Evolutionary conservation across 1,139 yeast genomes (phyloP), one percentile per base, ranked within the genome.

Genomic region (Yamadazyma membranifaciens): DNA sequence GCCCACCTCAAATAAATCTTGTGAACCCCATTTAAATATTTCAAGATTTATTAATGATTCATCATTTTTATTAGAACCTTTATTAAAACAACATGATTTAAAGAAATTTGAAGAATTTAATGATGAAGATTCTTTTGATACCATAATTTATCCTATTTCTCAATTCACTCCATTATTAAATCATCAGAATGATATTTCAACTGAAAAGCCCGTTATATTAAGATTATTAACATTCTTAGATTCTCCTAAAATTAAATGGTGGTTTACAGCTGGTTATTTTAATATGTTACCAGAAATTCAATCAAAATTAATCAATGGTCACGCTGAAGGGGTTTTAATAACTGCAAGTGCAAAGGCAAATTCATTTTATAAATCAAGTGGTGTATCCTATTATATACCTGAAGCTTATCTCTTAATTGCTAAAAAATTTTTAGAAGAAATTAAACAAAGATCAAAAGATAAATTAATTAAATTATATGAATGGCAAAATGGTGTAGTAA

Each of bases 191-290:
- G 77, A 72, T 46, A 49, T 54, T 31, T 87, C 96, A 1, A 91
- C 97, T 0, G 98, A 91, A 56, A 82, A 84, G 51, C 84, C 84
- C 3, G 80, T 85, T 1, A 67, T 87, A 14, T 66, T 85, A 37
- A 66, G 83, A 31, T 60, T 85, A 6, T 67, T 86, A 38, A 73
- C 87, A 3, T 75, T 75, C 54, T 68, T 83, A 42, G 81, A 74
- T 50, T 73, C 75, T 43, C 72, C 78, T 3, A 57, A 66, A 20
- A 75, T 82, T 38, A 74, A 73, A 43, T 92, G 96, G 95, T 78
- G 87, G 54, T 83, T 92, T 53, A 94, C 98, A 0, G 97, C 98
- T 0, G 99, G 99, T 1, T 92, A 92, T 60, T 94, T 92, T 69
- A 94, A 92, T 59, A 84, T 92, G 79, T 78, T 84, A 37, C 88